Evolutionary conservation across 129 eudicot species (phyloP), one percentile per base, ranked within the genome.

Genomic region (Helianthus tuberosus): DNA sequence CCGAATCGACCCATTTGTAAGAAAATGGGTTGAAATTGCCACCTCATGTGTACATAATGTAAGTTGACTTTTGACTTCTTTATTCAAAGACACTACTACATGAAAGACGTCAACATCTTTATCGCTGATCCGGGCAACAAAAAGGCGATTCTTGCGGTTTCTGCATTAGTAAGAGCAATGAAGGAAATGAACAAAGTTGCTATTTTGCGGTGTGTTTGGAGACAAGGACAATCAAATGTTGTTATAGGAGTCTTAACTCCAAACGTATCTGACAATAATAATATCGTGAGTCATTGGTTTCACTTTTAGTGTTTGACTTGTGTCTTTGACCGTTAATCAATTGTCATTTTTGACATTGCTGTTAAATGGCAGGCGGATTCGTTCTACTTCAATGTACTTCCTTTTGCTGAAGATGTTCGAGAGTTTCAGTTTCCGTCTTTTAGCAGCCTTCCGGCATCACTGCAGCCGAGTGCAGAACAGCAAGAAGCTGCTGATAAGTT

Each of bases 381-480:
- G 0, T 89, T 91, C 68, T 95, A 91, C 86, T 87, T 89, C 82
- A 95, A 95, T 52, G 90, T 89, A 36, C 94, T 95, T 55, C 99
- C 99, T 60, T 95, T 95, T 78, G 99, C 94, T 57, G 99, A 95
- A 82, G 97, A 95, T 79, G 86, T 95, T 7, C 77, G 97, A 13
- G 99, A 95, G 79, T 95, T 91, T 79, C 96, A 91, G 69, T 95
- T 95, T 79, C 99, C 99, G 11, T 95, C 99, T 41, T 89, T 95
- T 72, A 85, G 86, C 82, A 91, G 78, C 65, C 82, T 95, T 35
- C 97, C 97, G 8, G 67, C 81, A 55, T 78, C 97, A 46, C 51
- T 88, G 72, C 94, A 81, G 81, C 99, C 97, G 38, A 86, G 83
- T 74, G 74, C 85, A 64, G 77, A 91, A 64, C 99, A 95, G 74